Conservation (phyloP, 2,329 filamentous ascomycete genomes). For the Paracoccidioides brasiliensis region DNA sequence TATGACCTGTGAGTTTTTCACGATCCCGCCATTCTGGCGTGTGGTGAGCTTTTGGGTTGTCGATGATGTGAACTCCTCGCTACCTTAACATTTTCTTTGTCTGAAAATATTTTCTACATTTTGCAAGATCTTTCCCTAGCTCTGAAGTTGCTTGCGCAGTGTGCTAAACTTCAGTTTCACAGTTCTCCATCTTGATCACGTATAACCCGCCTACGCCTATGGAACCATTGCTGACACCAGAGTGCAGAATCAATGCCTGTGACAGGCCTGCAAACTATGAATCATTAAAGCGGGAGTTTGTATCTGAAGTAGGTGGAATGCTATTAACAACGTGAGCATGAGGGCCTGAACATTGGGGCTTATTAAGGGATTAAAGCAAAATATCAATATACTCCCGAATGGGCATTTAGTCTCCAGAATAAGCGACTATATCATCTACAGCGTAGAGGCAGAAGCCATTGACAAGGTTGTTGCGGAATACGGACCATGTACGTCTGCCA, state of each 20-base stretch:
- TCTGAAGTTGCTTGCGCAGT: background rate
- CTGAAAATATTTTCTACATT: constrained; percentile 46
- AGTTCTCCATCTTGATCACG: background rate
- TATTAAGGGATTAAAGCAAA: constrained; percentile 48
- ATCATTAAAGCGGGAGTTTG: constrained; percentile 65
- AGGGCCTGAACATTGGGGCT: constrained; percentile 8
- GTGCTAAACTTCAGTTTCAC: constrained; percentile 17
- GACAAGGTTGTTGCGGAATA: constrained; percentile 75
- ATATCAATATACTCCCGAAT: constrained; percentile 80
- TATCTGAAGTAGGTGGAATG: constrained; percentile 60
- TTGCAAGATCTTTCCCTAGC: background rate
- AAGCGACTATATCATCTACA: constrained; percentile 99
- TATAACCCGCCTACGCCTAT: background rate
- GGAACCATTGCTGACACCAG: background rate
- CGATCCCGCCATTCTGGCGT: constrained; percentile 62
- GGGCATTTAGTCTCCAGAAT: constrained; percentile 89
- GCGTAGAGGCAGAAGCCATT: constrained; percentile 87
- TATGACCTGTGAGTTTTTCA: constrained; percentile 52
- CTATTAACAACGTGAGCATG: constrained; percentile 9
- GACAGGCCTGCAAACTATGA: constrained; percentile 84
- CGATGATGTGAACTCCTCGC: constrained; percentile 99
- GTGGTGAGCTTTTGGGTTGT: constrained; percentile 49
- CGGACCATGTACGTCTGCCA: constrained; percentile 64
- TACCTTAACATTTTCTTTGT: constrained; percentile 80
- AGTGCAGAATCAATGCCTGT: constrained; percentile 76